phyloP scores from a whole-genome alignment of 2,329 filamentous ascomycete species.

The Fusarium phyllophilum region DNA sequence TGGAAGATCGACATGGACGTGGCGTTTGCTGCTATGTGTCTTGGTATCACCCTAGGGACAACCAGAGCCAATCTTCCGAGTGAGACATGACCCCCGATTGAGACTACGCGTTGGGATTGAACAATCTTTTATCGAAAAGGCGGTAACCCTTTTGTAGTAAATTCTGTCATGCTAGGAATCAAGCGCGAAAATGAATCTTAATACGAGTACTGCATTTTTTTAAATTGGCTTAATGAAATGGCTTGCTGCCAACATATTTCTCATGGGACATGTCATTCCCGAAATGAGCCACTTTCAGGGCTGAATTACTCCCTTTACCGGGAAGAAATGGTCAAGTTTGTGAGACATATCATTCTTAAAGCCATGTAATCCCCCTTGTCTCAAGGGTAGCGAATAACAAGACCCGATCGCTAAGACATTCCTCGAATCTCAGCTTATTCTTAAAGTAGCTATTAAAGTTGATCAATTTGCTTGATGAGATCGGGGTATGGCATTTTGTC shows the following conservation, averaged over 20 bases:
- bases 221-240: no score
- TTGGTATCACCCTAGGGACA: background rate
- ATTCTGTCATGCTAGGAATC: no score
- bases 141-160: no score
- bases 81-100: background rate
- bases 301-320: background rate
- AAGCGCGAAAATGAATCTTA: background rate
- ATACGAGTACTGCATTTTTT: background rate
- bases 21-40: background rate
- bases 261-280: background rate
- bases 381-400: background rate
- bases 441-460: no score
- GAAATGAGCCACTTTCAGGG: background rate
- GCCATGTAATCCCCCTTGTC: background rate
- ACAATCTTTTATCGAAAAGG: no score
- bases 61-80: fast-evolving
- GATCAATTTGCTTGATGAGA: background rate
- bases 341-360: background rate
- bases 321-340: background rate
- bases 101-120: no score
- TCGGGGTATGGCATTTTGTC: no score
- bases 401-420: background rate
- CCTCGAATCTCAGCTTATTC: no score
- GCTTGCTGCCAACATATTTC: background rate
- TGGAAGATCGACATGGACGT: background rate